Percentiles rank a stretch among this genome's conserved stretches.
These are phyloP conservation scores for Corchorus capsularis DNA, from an alignment of 345 rosid genomes.

Conservation along the genomic window DNA sequence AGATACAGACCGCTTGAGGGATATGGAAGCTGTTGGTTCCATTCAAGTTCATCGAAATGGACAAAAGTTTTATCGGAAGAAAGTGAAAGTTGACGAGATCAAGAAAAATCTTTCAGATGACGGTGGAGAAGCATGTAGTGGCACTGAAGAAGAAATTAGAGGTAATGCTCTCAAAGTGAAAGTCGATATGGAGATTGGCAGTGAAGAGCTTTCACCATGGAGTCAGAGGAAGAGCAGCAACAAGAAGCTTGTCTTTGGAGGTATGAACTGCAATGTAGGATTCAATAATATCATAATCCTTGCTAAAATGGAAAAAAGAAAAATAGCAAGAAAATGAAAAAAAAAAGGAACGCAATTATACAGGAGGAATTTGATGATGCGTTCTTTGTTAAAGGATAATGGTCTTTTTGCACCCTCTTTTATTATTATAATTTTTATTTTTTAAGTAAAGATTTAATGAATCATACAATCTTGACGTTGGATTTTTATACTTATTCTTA, in stretches of 20 bases:
- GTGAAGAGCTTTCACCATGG: conserved; percentile 41
- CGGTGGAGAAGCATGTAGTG: conserved; percentile 81
- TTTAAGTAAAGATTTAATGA: background rate
- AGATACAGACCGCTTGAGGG: conserved; percentile 46
- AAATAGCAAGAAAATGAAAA: conserved; percentile 18
- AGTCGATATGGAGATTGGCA: conserved; percentile 42
- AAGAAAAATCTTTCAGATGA: conserved; percentile 61
- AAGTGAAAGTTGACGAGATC: conserved; percentile 50
- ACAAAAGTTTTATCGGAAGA: conserved; percentile 59
- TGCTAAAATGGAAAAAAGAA: background rate
- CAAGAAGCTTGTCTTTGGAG: conserved; percentile 54
- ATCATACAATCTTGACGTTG: background rate
- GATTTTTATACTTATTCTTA: background rate
- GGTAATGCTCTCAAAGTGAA: conserved; percentile 44
- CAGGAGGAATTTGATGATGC: conserved; percentile 12
- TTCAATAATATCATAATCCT: conserved; percentile 1
- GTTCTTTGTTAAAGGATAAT: conserved; percentile 24
- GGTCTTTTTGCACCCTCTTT: background rate
- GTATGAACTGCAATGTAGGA: conserved; percentile 8
- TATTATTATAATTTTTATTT: no score
- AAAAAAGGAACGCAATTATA: background rate
- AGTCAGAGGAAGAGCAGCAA: conserved; percentile 55
- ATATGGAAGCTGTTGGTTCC: conserved; percentile 68
- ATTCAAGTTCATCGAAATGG: conserved; percentile 61
- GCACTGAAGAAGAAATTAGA: conserved; percentile 73